Evolutionary conservation across 805 yeast genomes (phyloP), one percentile per base, ranked within the genome.

Genomic region (Pichia paraexigua): DNA sequence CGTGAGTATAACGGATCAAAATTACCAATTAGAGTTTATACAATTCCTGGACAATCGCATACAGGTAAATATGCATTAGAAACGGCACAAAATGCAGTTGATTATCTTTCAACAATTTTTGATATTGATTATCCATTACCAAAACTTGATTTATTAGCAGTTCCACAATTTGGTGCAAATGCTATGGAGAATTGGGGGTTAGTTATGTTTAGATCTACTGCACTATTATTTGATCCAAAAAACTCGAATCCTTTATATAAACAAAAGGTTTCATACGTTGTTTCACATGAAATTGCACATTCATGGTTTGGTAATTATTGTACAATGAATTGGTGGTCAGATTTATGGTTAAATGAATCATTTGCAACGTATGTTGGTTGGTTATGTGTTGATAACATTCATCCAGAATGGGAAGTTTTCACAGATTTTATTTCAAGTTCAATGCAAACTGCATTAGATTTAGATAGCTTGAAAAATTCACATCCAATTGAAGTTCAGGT

Each of bases 281-380:
- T 87, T 28, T 83, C 85, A 53, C 96, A 88, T 69, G 96, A 87
- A 68, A 72, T 87, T 52, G 95, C 95, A 12, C 96, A 87, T 68
- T 94, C 88, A 64, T 88, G 95, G 95, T 88, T 87, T 62, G 95
- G 96, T 51, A 84, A 88, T 67, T 76, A 85, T 59, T 92, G 87
- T 54, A 88, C 95, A 45, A 88, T 87, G 95, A 82, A 85, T 61
- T 88, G 95, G 94, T 87, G 96, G 96, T 88, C 87, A 60, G 94
- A 86, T 60, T 74, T 87, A 58, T 87, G 95, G 95, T 77, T 87
- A 55, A 87, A 87, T 63, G 95, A 87, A 69, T 94, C 95, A 15
- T 87, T 87, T 69, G 96, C 95, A 18, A 87, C 96, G 27, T 87
- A 87, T 83, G 85, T 85, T 63, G 87, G 89, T 4, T 84, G 78